Evolutionary conservation across 208 protist genomes (phyloP).

Genomic region (Trypanosoma melophagium): DNA sequence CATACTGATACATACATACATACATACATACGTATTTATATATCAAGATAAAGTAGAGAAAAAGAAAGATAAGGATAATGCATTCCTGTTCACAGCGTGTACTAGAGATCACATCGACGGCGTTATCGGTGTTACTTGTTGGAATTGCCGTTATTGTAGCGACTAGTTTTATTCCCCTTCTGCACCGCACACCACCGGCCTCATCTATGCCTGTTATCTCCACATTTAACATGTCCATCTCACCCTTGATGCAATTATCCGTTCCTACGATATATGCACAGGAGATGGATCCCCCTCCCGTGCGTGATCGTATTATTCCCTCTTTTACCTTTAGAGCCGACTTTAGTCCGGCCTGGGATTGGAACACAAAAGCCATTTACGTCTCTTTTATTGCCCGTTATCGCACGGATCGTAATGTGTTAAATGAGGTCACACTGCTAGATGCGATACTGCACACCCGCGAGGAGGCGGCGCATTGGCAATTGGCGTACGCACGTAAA

Average conservation of each 20-base stretch:
- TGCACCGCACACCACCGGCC: conserved; percentile 14
- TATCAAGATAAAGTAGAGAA: background rate
- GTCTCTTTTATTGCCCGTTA: conserved; percentile 61
- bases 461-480: conserved; percentile 17
- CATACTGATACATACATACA: too few relatives aligned
- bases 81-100: conserved; percentile 47
- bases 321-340: conserved; percentile 39
- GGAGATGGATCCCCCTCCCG: conserved; percentile 9
- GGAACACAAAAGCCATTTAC: conserved; percentile 82
- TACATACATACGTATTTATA: background rate
- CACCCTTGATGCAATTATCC: conserved; percentile 26
- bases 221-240: conserved; percentile 31
- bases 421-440: conserved; percentile 59
- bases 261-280: conserved; percentile 20
- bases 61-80: conserved; percentile 26
- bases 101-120: conserved; percentile 36
- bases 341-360: conserved; percentile 65
- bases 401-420: conserved; percentile 16
- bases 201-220: conserved; percentile 31
- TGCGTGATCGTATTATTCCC: conserved; percentile 39
- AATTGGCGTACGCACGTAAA: conserved; percentile 35
- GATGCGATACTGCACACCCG: conserved; percentile 47
- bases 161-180: conserved; percentile 38
- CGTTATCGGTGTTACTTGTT: conserved; percentile 33
- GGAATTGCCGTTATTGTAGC: conserved; percentile 35